Evolutionary conservation across 805 yeast species (phyloP).

Genomic region (Candida krabiensis): DNA sequence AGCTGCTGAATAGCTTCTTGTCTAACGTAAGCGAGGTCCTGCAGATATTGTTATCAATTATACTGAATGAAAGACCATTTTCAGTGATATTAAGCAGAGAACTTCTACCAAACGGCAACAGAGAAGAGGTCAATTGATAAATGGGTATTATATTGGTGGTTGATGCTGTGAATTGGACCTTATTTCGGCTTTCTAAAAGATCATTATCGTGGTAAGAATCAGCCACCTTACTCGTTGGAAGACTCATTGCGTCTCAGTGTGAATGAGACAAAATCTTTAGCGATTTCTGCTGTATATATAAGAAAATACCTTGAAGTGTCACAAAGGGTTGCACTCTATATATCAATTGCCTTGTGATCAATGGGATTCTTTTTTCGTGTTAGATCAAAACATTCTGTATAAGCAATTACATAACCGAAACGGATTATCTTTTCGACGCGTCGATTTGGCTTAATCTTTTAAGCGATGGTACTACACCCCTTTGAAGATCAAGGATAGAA

Average conservation of each 20-base stretch:
- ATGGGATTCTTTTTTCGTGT: too few relatives aligned
- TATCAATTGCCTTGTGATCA: too few relatives aligned
- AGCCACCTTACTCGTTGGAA: neutral
- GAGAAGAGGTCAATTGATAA: slow-evolving; percentile 27
- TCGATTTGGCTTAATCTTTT: too few relatives aligned
- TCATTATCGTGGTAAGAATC: slow-evolving; percentile 1
- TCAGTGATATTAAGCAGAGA: slow-evolving; percentile 38
- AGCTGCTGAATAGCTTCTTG: slow-evolving; percentile 35
- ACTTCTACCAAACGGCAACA: slow-evolving; percentile 31
- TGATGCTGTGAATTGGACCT: slow-evolving; percentile 27
- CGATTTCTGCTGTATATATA: too few relatives aligned
- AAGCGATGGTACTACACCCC: too few relatives aligned
- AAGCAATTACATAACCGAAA: neutral
- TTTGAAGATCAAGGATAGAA: too few relatives aligned
- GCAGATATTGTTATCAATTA: slow-evolving; percentile 46
- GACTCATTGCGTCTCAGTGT: too few relatives aligned
- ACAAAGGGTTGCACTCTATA: too few relatives aligned
- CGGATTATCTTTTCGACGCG: too few relatives aligned
- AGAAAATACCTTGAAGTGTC: too few relatives aligned
- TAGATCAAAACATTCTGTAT: neutral
- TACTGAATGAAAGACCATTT: slow-evolving; percentile 53
- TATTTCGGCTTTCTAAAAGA: slow-evolving; percentile 8
- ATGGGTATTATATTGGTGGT: slow-evolving; percentile 26
- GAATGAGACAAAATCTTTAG: too few relatives aligned
- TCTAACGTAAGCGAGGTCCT: slow-evolving; percentile 39